Base-by-base conservation (phyloP, 176 grass and related monocot species). In the Avena eriantha region DNA sequence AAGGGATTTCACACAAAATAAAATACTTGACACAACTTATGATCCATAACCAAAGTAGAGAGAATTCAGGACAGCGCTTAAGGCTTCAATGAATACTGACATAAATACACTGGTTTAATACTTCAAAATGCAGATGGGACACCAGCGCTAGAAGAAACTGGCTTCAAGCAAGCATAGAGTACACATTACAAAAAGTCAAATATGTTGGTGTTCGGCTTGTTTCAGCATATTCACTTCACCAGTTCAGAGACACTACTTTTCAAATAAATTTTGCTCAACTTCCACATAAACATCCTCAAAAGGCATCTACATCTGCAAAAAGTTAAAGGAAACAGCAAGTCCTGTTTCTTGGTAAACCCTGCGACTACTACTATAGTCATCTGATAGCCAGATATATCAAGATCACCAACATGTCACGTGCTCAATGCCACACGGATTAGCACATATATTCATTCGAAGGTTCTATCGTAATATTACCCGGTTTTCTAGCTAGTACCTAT, bases 401-500 rank as follows among this genome's bases (percentile, higher is more conserved):
- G 24, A 53, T 51, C 24, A 22, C 23, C 54, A 39, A 14, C 24
- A 71, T 61, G 41, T 64, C 29, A 61, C 9, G 14, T 79, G 56
- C 57, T 64, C 12, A 41, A 46, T 43, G 13, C 2, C 10, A 67
- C n/a, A 23, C 7, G 33, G 13, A 56, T 55, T 68, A n/a, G 47
- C n/a, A 68, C 26, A 69, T 69, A 48, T 67, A 87, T 35, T 46
- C 12, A 43, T 19, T 41, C 11, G 0, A 80, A 43, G 33, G 48
- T 55, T 51, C 45, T 45, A 77, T 4, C 66, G 60, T 80, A 10
- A 26, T 3, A 4, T 22, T 50, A 50, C 47, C 33, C 15, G 81
- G 56, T 48, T 41, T 80, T 73, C 14, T 31, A 87, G 56, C 61
- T 41, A 43, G 16, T 41, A 87, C 64, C 33, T 65, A 36, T 65